These are phyloP conservation scores for Trichoderma lentiforme DNA, from an alignment of 2,329 filamentous ascomycete genomes.

Conservation along the genomic window DNA sequence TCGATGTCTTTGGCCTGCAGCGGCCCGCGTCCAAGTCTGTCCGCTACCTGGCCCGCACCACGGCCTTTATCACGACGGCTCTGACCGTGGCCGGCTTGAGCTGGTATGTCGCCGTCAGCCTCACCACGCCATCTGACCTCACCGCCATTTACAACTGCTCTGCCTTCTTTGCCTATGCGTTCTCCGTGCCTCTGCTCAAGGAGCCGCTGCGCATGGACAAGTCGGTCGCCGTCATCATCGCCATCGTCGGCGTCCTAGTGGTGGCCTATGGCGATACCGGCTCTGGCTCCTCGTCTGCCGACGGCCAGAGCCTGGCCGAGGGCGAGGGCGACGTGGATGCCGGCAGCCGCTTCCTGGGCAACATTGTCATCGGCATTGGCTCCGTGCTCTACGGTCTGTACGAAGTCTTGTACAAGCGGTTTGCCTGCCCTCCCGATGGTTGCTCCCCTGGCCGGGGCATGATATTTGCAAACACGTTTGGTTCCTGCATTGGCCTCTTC, in stretches of 20 bases:
- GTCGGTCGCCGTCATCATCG: slow-evolving; percentile 78
- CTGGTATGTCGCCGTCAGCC: slow-evolving; percentile 92
- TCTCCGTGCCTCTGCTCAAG: slow-evolving; percentile 83
- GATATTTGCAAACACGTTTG: slow-evolving; percentile 92
- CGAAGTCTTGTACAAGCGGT: slow-evolving; percentile 92
- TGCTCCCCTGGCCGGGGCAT: slow-evolving; percentile 82
- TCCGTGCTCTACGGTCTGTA: slow-evolving; percentile 94
- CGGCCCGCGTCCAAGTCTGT: slow-evolving; percentile 31
- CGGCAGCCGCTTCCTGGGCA: slow-evolving; percentile 72
- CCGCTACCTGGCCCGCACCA: slow-evolving; percentile 73
- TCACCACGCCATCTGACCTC: slow-evolving; percentile 89
- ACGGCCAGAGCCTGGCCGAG: slow-evolving; percentile 19
- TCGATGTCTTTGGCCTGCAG: slow-evolving; percentile 56
- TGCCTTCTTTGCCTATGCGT: slow-evolving; percentile 97
- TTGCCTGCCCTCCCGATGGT: slow-evolving; percentile 89
- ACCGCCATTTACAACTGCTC: slow-evolving; percentile 99
- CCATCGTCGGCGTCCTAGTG: slow-evolving; percentile 86
- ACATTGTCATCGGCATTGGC: slow-evolving; percentile 86
- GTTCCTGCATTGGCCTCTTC: slow-evolving; percentile 80
- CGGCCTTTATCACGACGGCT: slow-evolving; percentile 76
- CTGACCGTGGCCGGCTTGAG: slow-evolving; percentile 87
- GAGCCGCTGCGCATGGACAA: slow-evolving; percentile 84
- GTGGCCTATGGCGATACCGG: slow-evolving; percentile 85
- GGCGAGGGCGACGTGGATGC: slow-evolving; percentile 48
- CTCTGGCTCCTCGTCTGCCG: slow-evolving; percentile 30